Conservation (phyloP, 345 rosid species). For the Populus alba region DNA sequence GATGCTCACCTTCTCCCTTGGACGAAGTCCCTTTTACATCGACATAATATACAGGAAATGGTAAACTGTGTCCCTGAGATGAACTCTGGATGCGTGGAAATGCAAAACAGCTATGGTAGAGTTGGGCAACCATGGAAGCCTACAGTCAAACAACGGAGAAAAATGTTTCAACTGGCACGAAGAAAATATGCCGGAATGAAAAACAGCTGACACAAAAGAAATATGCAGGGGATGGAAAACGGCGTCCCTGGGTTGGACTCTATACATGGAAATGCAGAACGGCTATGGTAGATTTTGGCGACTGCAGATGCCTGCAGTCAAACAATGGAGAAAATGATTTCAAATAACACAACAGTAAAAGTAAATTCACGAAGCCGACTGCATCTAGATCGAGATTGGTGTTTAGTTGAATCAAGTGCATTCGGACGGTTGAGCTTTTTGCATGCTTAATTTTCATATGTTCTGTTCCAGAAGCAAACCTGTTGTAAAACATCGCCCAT, state of each 20-base stretch:
- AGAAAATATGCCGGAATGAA: not conserved
- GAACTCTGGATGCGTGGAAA: not conserved
- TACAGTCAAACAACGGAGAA: not conserved
- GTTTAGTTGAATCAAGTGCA: not conserved
- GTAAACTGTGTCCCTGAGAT: slow-evolving; percentile 28
- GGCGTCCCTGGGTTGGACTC: no score
- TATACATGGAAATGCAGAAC: no score
- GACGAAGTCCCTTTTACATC: slow-evolving; percentile 35
- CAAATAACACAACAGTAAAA: not conserved
- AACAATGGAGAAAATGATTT: not conserved
- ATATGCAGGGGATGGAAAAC: no score
- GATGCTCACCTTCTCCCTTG: slow-evolving; percentile 35
- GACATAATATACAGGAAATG: not conserved
- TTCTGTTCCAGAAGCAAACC: slow-evolving; percentile 4
- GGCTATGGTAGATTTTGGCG: no score
- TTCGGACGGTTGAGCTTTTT: not conserved
- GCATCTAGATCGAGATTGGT: not conserved
- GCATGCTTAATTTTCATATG: not conserved
- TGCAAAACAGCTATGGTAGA: slow-evolving; percentile 1
- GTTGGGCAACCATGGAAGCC: slow-evolving; percentile 10
- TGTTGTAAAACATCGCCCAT: slow-evolving; percentile 13
- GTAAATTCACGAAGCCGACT: not conserved
- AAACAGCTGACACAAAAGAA: no score
- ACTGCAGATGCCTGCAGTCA: no score
- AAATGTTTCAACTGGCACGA: not conserved